Conservation (phyloP, 78 protist genomes). For the Protostelium mycophagum region DNA sequence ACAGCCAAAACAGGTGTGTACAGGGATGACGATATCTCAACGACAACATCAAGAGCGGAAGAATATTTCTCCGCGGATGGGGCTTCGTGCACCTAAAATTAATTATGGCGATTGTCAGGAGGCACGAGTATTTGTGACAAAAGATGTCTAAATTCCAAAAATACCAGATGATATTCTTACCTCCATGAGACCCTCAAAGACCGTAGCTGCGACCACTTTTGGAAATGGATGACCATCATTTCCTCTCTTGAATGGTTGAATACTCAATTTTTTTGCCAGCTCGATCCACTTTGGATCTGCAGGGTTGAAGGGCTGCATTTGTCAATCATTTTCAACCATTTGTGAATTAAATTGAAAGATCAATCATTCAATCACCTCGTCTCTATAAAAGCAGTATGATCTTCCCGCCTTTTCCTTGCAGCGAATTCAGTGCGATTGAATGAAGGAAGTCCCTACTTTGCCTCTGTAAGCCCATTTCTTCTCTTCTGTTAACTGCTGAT, state of each 20-base stretch:
- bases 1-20: background rate
- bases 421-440: background rate
- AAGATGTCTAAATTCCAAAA: background rate
- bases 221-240: background rate
- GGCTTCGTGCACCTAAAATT: background rate
- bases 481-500: background rate
- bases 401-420: background rate
- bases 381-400: background rate
- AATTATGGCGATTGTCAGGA: too few relatives aligned
- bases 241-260: background rate
- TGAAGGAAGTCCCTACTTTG: background rate
- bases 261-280: background rate
- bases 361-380: background rate
- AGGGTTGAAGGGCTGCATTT: background rate
- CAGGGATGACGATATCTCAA: background rate
- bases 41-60: background rate
- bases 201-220: background rate
- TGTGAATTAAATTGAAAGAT: too few relatives aligned
- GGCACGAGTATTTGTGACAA: too few relatives aligned
- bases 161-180: background rate
- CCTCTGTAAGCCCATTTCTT: background rate
- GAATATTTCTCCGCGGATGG: background rate
- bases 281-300: background rate
- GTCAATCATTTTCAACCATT: background rate
- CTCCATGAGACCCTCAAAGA: background rate